Evolutionary conservation across 176 grass and related monocot species (phyloP), one percentile per base, ranked within the genome.

Genomic region (Eremochloa ophiuroides): DNA sequence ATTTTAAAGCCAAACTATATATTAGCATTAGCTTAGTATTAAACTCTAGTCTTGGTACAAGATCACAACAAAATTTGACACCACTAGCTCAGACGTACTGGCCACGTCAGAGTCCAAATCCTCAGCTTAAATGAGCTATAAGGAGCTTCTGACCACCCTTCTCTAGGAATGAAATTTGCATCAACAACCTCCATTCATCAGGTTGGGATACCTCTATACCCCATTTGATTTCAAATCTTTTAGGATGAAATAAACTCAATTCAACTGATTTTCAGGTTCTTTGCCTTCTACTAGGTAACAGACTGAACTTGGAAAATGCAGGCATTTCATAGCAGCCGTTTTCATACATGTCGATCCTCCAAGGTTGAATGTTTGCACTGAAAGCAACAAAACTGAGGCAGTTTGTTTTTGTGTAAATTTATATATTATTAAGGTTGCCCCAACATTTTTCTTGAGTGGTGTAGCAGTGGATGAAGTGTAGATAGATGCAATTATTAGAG

Each of bases 21-120:
- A 90, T 86, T 86, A 90, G 67, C 29, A 69, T 83, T 86, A 86
- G 73, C 66, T 74, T 76, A 72, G 78, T 86, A 72, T 72, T 72
- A 90, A 86, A 82, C 74, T 78, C 30, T 67, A 73, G 83, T 77
- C 71, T 78, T 7, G 35, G 58, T 46, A 60, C 35, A 78, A 66
- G 77, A 78, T 42, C 50, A 34, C 66, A 86, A 62, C 37, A 60
- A 86, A 86, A 86, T 7, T 16, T 67, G 59, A 78, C 31, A 86
- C 37, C 46, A 34, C 69, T 75, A 80, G 61, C 69, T 80, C 68
- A 47, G 47, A 20, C 47, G 34, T 40, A 61, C 38, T 28, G 48
- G 48, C 75, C 48, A 85, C 61, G 82, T 33, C 58, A 71, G 69
- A 83, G 47, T 62, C 67, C 79, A 60, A 79, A 82, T 78, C 27